A percentile compares a stretch with the other conserved stretches of the same genome.
Evolutionary conservation across 108 stramenopile genomes (phyloP).

Genomic region (Fragilaria radians): DNA sequence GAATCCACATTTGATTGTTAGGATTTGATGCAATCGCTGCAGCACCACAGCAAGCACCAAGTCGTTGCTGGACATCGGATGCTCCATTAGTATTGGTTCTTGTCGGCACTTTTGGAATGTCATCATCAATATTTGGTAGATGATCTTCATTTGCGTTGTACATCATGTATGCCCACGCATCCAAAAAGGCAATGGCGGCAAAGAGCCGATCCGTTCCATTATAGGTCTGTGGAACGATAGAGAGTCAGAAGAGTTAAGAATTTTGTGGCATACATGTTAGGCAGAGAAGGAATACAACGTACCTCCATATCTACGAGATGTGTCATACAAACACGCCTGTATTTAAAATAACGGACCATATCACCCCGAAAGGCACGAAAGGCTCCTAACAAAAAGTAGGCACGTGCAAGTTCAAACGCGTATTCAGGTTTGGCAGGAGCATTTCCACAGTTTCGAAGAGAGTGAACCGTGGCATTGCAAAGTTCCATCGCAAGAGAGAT

Average conservation of each 20-base stretch:
- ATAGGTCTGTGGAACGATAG: conserved; percentile 24
- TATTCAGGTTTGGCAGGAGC: conserved; percentile 9
- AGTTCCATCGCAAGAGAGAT: conserved; percentile 65
- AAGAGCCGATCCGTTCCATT: conserved; percentile 47
- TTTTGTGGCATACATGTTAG: background rate
- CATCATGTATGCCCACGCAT: conserved; percentile 83
- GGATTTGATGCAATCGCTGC: conserved; percentile 53
- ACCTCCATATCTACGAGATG: conserved; percentile 59
- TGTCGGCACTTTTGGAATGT: conserved; percentile 35
- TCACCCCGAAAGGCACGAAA: conserved; percentile 80
- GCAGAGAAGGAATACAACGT: background rate
- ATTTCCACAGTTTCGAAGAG: conserved; percentile 62
- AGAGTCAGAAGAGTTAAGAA: conserved; percentile 4
- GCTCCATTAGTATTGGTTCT: conserved; percentile 7
- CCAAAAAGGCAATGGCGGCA: conserved; percentile 73
- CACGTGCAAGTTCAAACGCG: conserved; percentile 62
- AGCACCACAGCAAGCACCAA: conserved; percentile 35
- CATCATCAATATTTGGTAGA: conserved; percentile 67
- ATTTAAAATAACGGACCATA: conserved; percentile 83
- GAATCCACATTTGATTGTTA: conserved; percentile 81
- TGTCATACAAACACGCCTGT: conserved; percentile 76
- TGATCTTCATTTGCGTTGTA: conserved; percentile 67
- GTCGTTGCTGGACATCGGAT: conserved; percentile 36
- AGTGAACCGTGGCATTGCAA: conserved; percentile 74
- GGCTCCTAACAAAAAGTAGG: conserved; percentile 77